phyloP scores from a whole-genome alignment of 2,329 filamentous ascomycete species.

The Ophiocordyceps australis region DNA sequence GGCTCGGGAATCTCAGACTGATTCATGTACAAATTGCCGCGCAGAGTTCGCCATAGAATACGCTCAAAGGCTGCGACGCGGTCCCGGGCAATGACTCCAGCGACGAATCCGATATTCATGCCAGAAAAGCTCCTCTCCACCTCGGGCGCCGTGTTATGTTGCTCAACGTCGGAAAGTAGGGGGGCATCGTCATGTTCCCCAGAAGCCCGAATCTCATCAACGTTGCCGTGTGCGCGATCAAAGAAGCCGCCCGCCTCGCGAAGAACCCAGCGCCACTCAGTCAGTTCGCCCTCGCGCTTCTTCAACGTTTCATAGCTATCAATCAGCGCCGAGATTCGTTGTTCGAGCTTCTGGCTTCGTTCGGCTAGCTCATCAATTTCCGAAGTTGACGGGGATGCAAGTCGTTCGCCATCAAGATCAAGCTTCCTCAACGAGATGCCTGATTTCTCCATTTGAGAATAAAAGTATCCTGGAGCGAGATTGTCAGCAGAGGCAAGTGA shows the following conservation, averaged over 20 bases:
- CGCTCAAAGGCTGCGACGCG: constrained; percentile 91
- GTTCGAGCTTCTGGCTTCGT: constrained; percentile 80
- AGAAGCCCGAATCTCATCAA: constrained; percentile 87
- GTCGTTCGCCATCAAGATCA: constrained; percentile 73
- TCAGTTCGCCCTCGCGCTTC: constrained; percentile 91
- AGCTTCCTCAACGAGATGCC: constrained; percentile 74
- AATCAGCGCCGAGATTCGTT: constrained; percentile 78
- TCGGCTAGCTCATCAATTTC: constrained; percentile 95
- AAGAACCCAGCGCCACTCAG: constrained; percentile 96
- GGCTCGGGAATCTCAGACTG: constrained; percentile 95
- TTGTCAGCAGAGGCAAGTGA: constrained; percentile 10
- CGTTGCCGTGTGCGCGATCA: constrained; percentile 86
- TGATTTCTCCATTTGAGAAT: constrained; percentile 87
- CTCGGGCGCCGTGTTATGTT: constrained; percentile 49
- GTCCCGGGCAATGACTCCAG: constrained; percentile 86
- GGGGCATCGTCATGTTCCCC: constrained; percentile 85
- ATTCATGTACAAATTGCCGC: constrained; percentile 99
- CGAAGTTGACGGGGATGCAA: constrained; percentile 74
- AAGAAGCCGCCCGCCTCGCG: constrained; percentile 96
- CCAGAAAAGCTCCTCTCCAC: constrained; percentile 79
- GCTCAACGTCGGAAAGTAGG: constrained; percentile 80
- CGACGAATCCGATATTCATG: constrained; percentile 98
- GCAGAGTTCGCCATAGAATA: constrained; percentile 91
- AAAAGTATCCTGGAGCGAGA: constrained; percentile 88
- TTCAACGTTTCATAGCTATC: constrained; percentile 98